Conservation (phyloP, 805 yeast genomes). For the Kuraishia ogatae region DNA sequence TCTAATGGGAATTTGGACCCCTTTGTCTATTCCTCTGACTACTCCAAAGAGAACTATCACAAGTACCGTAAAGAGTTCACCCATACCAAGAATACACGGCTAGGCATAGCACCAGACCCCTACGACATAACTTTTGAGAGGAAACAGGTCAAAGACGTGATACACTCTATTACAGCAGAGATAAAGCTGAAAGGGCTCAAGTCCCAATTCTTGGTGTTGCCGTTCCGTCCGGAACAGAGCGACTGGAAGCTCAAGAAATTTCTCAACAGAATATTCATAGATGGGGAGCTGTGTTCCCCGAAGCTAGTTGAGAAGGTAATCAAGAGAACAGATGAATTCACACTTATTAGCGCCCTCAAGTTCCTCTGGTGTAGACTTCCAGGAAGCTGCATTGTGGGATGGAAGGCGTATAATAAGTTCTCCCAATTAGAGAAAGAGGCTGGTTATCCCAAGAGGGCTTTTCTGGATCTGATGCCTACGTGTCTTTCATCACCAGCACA, state of each 20-base stretch:
- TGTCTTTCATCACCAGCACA: constrained; percentile 79
- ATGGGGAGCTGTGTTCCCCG: constrained; percentile 40
- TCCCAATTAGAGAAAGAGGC: constrained; percentile 55
- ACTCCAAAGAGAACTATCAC: constrained; percentile 14
- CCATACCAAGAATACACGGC: background rate
- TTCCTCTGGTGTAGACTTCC: constrained; percentile 86
- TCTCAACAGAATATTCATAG: constrained; percentile 48
- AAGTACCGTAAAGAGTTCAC: constrained; percentile 12
- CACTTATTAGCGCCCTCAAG: constrained; percentile 65
- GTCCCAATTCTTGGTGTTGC: constrained; percentile 66
- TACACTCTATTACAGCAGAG: constrained; percentile 66
- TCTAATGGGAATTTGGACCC: constrained; percentile 12
- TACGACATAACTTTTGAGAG: constrained; percentile 42
- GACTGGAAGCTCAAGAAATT: constrained; percentile 52
- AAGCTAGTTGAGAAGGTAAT: constrained; percentile 33
- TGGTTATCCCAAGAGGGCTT: constrained; percentile 64
- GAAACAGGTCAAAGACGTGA: constrained; percentile 54
- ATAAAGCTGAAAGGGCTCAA: constrained; percentile 62
- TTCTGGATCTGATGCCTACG: constrained; percentile 75
- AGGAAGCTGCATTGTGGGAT: constrained; percentile 71
- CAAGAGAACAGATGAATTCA: constrained; percentile 51
- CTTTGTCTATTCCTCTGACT: constrained; percentile 22
- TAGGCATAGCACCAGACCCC: background rate
- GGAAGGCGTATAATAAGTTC: constrained; percentile 74
- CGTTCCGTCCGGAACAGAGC: constrained; percentile 64